phyloP scores from a whole-genome alignment of 1,284 basidiomycete species.

The Ceratobasidium sp. region DNA sequence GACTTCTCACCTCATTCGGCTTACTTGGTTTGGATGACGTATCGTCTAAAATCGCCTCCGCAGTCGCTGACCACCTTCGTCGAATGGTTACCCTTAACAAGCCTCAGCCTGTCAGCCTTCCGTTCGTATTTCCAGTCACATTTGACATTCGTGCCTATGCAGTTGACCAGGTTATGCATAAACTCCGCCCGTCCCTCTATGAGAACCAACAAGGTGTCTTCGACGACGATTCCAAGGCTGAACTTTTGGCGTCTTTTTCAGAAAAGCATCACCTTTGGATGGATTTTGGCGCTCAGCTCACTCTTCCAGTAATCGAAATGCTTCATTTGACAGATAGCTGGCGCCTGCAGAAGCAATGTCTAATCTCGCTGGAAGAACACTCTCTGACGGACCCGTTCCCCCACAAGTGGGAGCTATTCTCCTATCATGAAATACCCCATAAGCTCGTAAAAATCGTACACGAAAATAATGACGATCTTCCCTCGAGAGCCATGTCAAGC shows the following conservation, averaged over 20 bases:
- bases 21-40: background rate
- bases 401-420: constrained; percentile 1
- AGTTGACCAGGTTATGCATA: background rate
- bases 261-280: constrained; percentile 5
- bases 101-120: background rate
- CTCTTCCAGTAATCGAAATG: background rate
- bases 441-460: background rate
- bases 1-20: background rate
- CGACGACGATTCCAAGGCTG: background rate
- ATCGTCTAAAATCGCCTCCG: background rate
- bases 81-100: background rate
- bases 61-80: background rate
- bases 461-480: background rate
- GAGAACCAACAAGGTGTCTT: background rate
- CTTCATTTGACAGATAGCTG: background rate
- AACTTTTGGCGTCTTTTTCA: background rate
- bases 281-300: constrained; percentile 1
- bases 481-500: background rate
- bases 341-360: constrained; percentile 1
- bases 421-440: background rate
- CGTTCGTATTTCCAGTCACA: background rate
- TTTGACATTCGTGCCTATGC: constrained; percentile 9
- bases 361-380: background rate
- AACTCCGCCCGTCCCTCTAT: background rate
- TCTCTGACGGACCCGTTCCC: too few species aligned